These are phyloP conservation scores for Auriscalpium microsporum DNA, from an alignment of 768 basidiomycete genomes.

Conservation along the genomic window DNA sequence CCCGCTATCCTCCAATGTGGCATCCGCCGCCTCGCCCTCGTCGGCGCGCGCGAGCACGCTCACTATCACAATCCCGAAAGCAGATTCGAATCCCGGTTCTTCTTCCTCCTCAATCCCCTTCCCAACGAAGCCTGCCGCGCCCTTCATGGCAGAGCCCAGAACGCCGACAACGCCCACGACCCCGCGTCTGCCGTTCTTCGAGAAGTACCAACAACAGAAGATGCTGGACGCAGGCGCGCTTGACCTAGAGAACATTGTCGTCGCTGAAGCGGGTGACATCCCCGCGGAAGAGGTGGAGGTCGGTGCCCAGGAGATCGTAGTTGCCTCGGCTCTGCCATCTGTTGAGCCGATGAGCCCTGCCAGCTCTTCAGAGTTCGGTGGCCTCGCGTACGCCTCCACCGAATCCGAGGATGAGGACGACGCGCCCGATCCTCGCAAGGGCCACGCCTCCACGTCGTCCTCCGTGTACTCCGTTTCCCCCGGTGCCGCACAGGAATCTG, in stretches of 20 bases:
- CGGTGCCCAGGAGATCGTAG: not conserved
- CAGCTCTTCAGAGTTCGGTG: slow-evolving; percentile 21
- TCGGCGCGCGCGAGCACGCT: slow-evolving; percentile 9
- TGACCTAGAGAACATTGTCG: slow-evolving; percentile 1
- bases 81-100: not conserved
- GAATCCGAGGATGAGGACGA: slow-evolving; percentile 17
- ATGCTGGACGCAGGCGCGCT: slow-evolving; percentile 8
- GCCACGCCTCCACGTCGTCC: slow-evolving; percentile 23
- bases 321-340: no score
- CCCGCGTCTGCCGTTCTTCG: slow-evolving; percentile 44
- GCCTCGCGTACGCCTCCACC: slow-evolving; percentile 31
- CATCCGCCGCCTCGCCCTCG: not conserved
- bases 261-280: not conserved
- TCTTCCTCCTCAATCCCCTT: slow-evolving; percentile 16
- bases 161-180: slow-evolving; percentile 12
- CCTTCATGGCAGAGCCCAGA: slow-evolving; percentile 12
- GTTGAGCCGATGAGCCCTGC: slow-evolving; percentile 8
- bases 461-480: slow-evolving; percentile 19
- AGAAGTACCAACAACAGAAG: slow-evolving; percentile 37
- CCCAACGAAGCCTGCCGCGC: slow-evolving; percentile 11
- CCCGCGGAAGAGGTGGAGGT: not conserved
- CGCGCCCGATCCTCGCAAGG: slow-evolving; percentile 14
- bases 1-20: not conserved
- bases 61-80: slow-evolving; percentile 11
- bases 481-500: slow-evolving; percentile 13